Percentiles rank a stretch among this genome's conserved stretches.
phyloP scores from a whole-genome alignment of 345 rosid species.

The Gossypium arboreum region DNA sequence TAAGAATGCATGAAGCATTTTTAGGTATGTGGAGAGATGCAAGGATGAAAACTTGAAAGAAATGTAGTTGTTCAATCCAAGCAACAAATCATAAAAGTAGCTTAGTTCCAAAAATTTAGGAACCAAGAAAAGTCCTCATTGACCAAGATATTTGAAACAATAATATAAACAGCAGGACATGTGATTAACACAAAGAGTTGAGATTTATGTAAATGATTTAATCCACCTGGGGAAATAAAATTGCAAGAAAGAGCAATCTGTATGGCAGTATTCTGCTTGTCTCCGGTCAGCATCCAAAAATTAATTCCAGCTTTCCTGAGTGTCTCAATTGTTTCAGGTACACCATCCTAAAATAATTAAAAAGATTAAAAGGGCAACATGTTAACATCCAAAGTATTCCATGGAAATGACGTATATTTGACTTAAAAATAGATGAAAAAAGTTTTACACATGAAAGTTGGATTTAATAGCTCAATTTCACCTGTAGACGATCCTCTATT shows the following conservation, averaged over 20 bases:
- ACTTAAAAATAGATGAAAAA: neutral
- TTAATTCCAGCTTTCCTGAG: conserved; percentile 95
- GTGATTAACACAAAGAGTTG: neutral
- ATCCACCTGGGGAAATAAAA: conserved; percentile 88
- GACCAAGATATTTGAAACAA: conserved; percentile 1
- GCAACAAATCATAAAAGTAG: neutral
- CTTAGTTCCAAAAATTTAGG: neutral
- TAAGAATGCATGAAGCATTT: neutral
- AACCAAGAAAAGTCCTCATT: neutral
- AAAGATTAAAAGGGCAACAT: neutral
- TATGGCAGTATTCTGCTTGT: conserved; percentile 93
- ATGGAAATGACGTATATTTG: neutral
- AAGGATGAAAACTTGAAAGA: neutral
- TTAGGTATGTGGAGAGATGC: neutral
- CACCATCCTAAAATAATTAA: conserved; percentile 70
- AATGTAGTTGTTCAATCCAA: neutral
- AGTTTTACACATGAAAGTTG: neutral
- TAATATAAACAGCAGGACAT: neutral
- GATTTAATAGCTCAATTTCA: conserved; percentile 28
- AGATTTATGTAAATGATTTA: conserved; percentile 12
- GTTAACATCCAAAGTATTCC: conserved; percentile 9
- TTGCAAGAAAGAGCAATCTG: conserved; percentile 99
- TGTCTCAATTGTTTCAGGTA: conserved; percentile 88
- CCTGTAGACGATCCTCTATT: conserved; percentile 94
- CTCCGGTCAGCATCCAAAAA: conserved; percentile 99